Conservation (phyloP, 2,329 filamentous ascomycete genomes). For the Gnomoniopsis smithogilvyi region DNA sequence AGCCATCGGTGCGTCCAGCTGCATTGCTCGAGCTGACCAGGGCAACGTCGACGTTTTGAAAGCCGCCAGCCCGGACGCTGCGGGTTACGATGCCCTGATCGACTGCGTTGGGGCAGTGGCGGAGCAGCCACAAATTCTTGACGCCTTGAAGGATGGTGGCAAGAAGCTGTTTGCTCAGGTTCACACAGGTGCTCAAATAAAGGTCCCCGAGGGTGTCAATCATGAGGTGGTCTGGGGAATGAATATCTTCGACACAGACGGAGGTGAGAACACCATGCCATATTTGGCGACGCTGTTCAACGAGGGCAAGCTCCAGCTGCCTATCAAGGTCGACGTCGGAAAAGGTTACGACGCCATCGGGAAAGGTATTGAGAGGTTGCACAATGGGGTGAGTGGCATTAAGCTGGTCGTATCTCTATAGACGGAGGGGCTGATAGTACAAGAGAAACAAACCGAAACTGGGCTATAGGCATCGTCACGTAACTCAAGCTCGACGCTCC, state of each 20-base stretch:
- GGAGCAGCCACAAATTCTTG: constrained; percentile 24
- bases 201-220: constrained; percentile 26
- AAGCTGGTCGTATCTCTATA: constrained; percentile 25
- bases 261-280: constrained; percentile 21
- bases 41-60: constrained; percentile 18
- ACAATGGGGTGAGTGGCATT: constrained; percentile 26
- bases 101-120: constrained; percentile 28
- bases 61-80: constrained; percentile 20
- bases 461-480: too few relatives aligned
- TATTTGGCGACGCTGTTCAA: constrained; percentile 23
- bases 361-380: constrained; percentile 24
- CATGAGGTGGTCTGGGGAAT: constrained; percentile 22
- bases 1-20: constrained; percentile 21
- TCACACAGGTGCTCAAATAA: constrained; percentile 24
- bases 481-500: too few relatives aligned
- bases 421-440: too few relatives aligned
- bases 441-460: too few relatives aligned
- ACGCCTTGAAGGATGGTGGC: constrained; percentile 24
- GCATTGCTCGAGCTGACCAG: constrained; percentile 20
- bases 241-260: constrained; percentile 22
- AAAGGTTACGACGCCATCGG: constrained; percentile 23
- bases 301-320: constrained; percentile 25
- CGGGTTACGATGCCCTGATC: constrained; percentile 32
- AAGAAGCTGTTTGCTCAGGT: constrained; percentile 28
- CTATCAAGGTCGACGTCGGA: constrained; percentile 27